These are phyloP conservation scores for Xylaria sp. DNA, from an alignment of 2,329 filamentous ascomycete genomes.

Conservation along the genomic window DNA sequence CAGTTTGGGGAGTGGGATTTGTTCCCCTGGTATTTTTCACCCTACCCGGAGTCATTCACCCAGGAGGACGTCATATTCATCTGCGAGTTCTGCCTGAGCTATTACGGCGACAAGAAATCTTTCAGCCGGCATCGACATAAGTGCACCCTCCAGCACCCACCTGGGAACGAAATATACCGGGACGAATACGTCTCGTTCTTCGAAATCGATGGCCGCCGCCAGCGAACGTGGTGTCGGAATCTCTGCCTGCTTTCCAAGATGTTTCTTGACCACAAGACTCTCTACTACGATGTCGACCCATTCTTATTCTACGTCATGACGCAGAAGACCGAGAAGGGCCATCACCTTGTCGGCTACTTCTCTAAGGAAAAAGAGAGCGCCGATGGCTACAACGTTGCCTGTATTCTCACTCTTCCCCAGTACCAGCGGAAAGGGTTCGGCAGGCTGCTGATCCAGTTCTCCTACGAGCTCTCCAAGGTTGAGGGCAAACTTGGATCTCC, in stretches of 20 bases:
- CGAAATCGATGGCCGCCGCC: slow-evolving; percentile 92
- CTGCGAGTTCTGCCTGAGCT: slow-evolving; percentile 94
- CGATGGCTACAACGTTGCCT: slow-evolving; percentile 96
- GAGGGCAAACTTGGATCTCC: slow-evolving; percentile 95
- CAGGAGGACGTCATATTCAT: slow-evolving; percentile 92
- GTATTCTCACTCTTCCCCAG: slow-evolving; percentile 94
- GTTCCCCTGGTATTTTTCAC: slow-evolving; percentile 98
- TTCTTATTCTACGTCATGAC: slow-evolving; percentile 99
- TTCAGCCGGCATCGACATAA: slow-evolving; percentile 87
- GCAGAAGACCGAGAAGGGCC: slow-evolving; percentile 82
- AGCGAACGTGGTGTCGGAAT: slow-evolving; percentile 95
- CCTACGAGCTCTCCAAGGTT: slow-evolving; percentile 93
- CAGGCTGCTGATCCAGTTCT: slow-evolving; percentile 92
- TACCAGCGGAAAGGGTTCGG: slow-evolving; percentile 96
- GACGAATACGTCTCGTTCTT: slow-evolving; percentile 95
- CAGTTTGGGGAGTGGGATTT: slow-evolving; percentile 93
- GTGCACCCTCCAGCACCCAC: slow-evolving; percentile 88
- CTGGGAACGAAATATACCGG: slow-evolving; percentile 97
- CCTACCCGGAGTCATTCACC: slow-evolving; percentile 87
- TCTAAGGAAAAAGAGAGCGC: slow-evolving; percentile 98
- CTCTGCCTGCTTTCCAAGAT: slow-evolving; percentile 93
- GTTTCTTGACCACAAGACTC: slow-evolving; percentile 93
- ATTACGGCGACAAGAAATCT: slow-evolving; percentile 80
- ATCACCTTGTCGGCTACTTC: slow-evolving; percentile 98
- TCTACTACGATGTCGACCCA: slow-evolving; percentile 99